These are phyloP conservation scores for Claviceps africana DNA, from an alignment of 2,329 filamentous ascomycete species.

Conservation along the genomic window DNA sequence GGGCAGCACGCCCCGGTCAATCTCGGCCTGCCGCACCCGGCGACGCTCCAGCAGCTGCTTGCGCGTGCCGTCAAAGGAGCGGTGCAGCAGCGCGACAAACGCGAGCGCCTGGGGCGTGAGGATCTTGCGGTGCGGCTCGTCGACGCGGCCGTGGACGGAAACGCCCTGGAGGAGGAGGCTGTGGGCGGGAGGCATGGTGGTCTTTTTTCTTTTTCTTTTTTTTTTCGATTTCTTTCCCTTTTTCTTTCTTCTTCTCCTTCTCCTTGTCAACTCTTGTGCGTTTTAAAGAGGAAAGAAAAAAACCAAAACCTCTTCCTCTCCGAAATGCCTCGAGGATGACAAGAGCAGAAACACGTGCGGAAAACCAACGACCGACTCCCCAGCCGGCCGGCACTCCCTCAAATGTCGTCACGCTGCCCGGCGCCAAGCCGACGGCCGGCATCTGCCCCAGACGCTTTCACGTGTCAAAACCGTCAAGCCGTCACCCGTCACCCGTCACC, in stretches of 20 bases:
- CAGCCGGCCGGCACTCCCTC: too few species aligned
- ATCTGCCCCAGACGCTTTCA: neutral
- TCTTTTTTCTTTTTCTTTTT: neutral
- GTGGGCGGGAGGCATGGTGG: slow-evolving; percentile 45
- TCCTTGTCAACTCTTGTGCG: neutral
- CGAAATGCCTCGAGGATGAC: too few species aligned
- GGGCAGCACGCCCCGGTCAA: slow-evolving; percentile 76
- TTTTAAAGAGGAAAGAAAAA: too few species aligned
- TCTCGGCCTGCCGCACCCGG: slow-evolving; percentile 74
- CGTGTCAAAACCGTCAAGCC: too few species aligned
- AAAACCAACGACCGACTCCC: too few species aligned
- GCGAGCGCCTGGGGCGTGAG: slow-evolving; percentile 79
- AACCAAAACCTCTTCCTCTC: too few species aligned
- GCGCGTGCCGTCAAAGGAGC: slow-evolving; percentile 81
- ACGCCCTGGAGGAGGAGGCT: slow-evolving; percentile 79
- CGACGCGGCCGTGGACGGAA: slow-evolving; percentile 66
- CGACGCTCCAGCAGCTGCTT: slow-evolving; percentile 82
- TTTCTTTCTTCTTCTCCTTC: neutral
- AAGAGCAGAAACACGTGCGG: too few species aligned
- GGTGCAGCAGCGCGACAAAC: slow-evolving; percentile 88
- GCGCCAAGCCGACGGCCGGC: too few species aligned
- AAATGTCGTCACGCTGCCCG: too few species aligned
- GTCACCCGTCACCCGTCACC: too few species aligned
- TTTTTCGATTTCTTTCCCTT: neutral
- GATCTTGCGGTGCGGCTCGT: slow-evolving; percentile 74